phyloP scores from a whole-genome alignment of 768 basidiomycete genomes.

The Sarcomyxa edulis region DNA sequence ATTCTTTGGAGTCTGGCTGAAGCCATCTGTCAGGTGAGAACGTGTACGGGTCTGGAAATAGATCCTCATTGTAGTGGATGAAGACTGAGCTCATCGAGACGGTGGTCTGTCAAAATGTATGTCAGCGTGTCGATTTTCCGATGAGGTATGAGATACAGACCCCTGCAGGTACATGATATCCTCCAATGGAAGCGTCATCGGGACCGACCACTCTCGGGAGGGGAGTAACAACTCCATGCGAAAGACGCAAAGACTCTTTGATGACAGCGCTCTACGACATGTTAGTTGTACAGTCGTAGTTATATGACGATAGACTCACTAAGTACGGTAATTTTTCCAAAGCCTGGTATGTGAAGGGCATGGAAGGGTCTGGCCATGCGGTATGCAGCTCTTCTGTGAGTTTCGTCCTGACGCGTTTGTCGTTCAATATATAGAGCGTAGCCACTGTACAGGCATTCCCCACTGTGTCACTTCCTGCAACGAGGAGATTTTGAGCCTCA shows the following conservation, averaged over 20 bases:
- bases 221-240: constrained; percentile 35
- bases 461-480: constrained; percentile 41
- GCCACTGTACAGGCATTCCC: constrained; percentile 33
- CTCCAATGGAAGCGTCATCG: constrained; percentile 26
- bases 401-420: constrained; percentile 20
- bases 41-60: constrained; percentile 30
- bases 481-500: constrained; percentile 29
- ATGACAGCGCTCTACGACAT: constrained; percentile 37
- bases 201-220: constrained; percentile 37
- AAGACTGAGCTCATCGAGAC: constrained; percentile 33
- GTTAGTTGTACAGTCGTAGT: not conserved
- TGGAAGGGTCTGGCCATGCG: constrained; percentile 35
- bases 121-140: not conserved
- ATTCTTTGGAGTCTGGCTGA: constrained; percentile 18
- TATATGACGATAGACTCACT: constrained; percentile 19
- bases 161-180: constrained; percentile 28
- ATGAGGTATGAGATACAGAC: constrained; percentile 18
- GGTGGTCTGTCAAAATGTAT: constrained; percentile 24
- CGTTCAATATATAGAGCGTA: constrained; percentile 27
- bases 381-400: constrained; percentile 27
- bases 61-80: constrained; percentile 28
- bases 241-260: constrained; percentile 41
- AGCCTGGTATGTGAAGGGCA: constrained; percentile 21
- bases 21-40: constrained; percentile 43
- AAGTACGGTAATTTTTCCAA: constrained; percentile 44